These are phyloP conservation scores for Neofusicoccum ribis DNA, from an alignment of 2,329 filamentous ascomycete species.

Conservation along the genomic window DNA sequence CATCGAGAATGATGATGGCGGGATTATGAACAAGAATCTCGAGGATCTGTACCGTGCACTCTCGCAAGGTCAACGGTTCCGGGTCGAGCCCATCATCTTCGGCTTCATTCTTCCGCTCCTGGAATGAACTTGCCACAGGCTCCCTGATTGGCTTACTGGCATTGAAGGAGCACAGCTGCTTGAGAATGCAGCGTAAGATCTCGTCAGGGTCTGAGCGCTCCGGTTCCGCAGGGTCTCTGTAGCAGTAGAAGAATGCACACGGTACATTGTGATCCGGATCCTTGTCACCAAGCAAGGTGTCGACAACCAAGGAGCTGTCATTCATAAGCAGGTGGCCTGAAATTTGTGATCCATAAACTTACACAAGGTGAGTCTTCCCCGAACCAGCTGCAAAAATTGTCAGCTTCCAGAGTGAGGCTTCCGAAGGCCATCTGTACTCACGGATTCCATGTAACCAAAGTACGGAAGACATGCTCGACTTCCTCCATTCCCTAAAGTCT, in stretches of 20 bases:
- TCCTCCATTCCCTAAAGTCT: not conserved
- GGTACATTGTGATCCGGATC: too few species aligned
- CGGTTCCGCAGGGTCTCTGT: slow-evolving; percentile 24
- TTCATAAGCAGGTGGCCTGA: slow-evolving; percentile 1
- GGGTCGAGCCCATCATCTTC: not conserved
- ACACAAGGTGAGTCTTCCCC: slow-evolving; percentile 23
- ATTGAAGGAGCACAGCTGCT: not conserved
- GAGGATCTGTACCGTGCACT: not conserved
- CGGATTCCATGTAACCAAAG: not conserved
- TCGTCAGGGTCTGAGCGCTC: not conserved
- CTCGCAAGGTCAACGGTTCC: not conserved
- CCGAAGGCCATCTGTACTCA: too few species aligned
- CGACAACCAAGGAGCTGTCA: not conserved
- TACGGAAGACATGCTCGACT: slow-evolving; percentile 15
- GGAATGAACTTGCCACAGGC: not conserved
- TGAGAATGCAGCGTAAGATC: not conserved
- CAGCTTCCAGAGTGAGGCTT: too few species aligned
- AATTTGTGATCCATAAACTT: slow-evolving; percentile 18
- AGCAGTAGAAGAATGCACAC: slow-evolving; percentile 27
- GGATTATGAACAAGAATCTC: slow-evolving; percentile 14
- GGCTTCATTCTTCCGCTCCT: not conserved
- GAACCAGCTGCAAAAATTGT: not conserved
- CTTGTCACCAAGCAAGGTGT: not conserved
- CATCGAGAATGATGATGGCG: slow-evolving; percentile 37
- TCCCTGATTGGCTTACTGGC: not conserved